Base-by-base conservation (phyloP, 2,329 filamentous ascomycete species). In the Coniella vitis region DNA sequence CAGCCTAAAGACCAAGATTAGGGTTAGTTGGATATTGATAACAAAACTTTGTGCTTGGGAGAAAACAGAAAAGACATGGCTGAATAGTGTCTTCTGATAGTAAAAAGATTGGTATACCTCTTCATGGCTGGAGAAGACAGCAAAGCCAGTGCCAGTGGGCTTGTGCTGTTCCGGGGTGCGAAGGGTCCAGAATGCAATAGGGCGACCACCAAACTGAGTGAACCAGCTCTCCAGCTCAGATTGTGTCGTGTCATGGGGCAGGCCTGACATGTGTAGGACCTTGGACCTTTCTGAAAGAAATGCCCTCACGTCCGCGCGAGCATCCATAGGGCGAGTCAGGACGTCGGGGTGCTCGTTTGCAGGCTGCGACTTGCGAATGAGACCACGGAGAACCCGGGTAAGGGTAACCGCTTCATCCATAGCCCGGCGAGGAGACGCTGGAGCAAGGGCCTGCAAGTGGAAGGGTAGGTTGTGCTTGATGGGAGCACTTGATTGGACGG, bases 201-300 rank as follows among this genome's bases (percentile, higher is more conserved):
- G 93, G 38, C 93, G 87, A 43, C 93, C 93, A 56, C 93, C 93
- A 64, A 95, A 98, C 69, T 98, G 93, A 25, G 93, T 98, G 65
- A 97, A 98, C 93, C 93, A 98, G 71, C 90, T 96, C 73, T 98
- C 93, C 20, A 98, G 79, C 72, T 98, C 93, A 3, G 91, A 97
- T 71, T 98, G 93, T 2, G 93, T 98, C 32, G 93, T 98, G 61
- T 98, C 93, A 65, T 98, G 93, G 38, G 93, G 93, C 45, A 98
- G 78, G 42, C 93, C 93, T 61, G 90, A 95, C 84, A 98, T 91
- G 69, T 98, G 93, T 48, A 98, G 80, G 35, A 98, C 91, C 72
- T 98, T 98, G 75, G 90, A 96, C 53, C 93, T 83, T 72, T 98
- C 93, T 2, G 89, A 89, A 49, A 98, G 74, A 72, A 98, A 98